phyloP scores from a whole-genome alignment of 73 alveolate genomes.

The Tetrahymena borealis region DNA sequence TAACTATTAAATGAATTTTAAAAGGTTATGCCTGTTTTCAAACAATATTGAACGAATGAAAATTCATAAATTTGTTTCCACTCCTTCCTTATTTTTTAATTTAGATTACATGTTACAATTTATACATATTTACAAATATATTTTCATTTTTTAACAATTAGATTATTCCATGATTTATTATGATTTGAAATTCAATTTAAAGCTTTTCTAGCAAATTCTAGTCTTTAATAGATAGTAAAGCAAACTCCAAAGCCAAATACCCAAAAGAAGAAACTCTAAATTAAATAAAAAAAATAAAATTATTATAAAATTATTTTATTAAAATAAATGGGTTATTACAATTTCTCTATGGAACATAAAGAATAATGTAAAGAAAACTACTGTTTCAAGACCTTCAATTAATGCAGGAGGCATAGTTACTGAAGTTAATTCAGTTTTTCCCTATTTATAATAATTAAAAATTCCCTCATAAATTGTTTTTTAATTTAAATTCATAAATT shows the following conservation, averaged over 20 bases:
- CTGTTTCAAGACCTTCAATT: conserved; percentile 60
- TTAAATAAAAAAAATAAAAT: not conserved
- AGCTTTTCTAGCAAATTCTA: not conserved
- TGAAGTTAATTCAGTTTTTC: conserved; percentile 49
- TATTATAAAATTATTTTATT: not conserved
- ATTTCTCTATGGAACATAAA: conserved; percentile 21
- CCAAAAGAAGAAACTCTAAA: not conserved
- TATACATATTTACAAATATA: no score
- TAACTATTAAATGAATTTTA: no score
- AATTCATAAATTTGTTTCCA: no score
- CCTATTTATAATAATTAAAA: not conserved
- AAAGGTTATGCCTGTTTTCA: no score
- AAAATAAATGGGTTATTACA: no score
- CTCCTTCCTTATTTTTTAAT: no score
- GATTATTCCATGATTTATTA: not conserved
- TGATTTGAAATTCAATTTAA: not conserved
- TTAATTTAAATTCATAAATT: no score
- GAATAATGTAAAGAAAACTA: conserved; percentile 40
- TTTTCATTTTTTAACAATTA: no score
- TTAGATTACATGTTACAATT: no score
- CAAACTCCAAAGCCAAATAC: not conserved
- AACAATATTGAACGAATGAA: no score
- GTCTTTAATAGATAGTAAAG: not conserved
- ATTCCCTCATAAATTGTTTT: no score
- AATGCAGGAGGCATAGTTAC: conserved; percentile 63